Base-by-base conservation (phyloP, 352 stramenopile genomes). In the Phytophthora nicotianae region DNA sequence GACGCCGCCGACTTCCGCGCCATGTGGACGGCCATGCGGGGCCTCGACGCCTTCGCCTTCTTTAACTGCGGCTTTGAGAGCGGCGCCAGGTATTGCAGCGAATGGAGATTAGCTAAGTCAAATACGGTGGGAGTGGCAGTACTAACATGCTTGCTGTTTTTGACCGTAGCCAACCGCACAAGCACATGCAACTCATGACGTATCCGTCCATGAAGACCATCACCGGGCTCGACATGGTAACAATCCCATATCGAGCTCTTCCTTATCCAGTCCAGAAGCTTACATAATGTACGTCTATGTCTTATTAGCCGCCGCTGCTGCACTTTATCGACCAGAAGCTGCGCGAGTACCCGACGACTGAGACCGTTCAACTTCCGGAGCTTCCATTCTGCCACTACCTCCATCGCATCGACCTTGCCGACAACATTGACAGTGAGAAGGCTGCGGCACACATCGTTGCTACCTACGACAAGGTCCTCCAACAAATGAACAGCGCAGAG, bases 151-250 rank as follows among this genome's bases (percentile, higher is more conserved):
- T 19, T 42, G 37, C 37, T 70, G 11, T 47, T 68, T 5, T 65
- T 40, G 13, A 58, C 17, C 24, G 13, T 54, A 93, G 83, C 51
- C 86, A 94, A 64, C 83, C 86, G n/a, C 83, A 91, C 69, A 94
- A 94, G 55, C 86, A 94, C 74, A 91, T 94, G 83, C 86, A 94
- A 64, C 79, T 92, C 46, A 94, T 91, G 56, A 90, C 86, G 58
- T 91, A 90, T 65, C 65, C 78, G 45, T 92, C 81, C 23, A 77
- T 92, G 49, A 79, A 84, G 68, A 54, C 40, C 21, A 87, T 87
- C 58, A 89, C 77, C 5, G 73, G 72, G 3, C 64, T 80, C 7
- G 70, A 85, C 27, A 89, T 88, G 81, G 83, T 88, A 42, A 43
- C 9, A 24, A 29, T 24, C 10, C 16, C 35, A 32, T 19, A 51